Evolutionary conservation across 345 rosid genomes (phyloP).

Genomic region (Erodium maritimum): DNA sequence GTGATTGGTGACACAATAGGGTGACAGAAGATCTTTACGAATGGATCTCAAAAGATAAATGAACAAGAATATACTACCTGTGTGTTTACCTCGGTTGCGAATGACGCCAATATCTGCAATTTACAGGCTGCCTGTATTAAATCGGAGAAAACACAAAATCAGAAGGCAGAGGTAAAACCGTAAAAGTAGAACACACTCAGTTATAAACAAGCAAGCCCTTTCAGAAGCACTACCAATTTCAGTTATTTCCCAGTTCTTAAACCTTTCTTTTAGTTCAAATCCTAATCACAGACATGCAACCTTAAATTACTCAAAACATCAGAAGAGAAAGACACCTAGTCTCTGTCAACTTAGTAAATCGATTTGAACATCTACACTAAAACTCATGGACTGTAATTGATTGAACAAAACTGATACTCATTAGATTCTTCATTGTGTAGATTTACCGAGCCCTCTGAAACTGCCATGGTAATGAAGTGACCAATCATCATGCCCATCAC

Average conservation of each 20-base stretch:
- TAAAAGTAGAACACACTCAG: neutral
- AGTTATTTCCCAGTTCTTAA: neutral
- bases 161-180: neutral
- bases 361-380: too few relatives aligned
- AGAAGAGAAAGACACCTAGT: too few relatives aligned
- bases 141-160: constrained; percentile 3
- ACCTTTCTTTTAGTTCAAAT: neutral
- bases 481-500: neutral
- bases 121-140: constrained; percentile 26
- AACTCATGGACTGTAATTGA: too few relatives aligned
- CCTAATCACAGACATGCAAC: too few relatives aligned
- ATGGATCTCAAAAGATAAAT: neutral
- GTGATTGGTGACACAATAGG: neutral
- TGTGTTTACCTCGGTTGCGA: constrained; percentile 21
- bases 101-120: constrained; percentile 26
- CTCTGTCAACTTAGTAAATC: neutral
- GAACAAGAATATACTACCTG: constrained; percentile 25
- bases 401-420: neutral
- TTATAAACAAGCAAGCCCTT: neutral
- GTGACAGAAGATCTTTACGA: neutral
- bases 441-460: neutral
- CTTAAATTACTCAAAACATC: too few relatives aligned
- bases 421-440: neutral
- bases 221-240: neutral
- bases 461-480: neutral